Evolutionary conservation across 23 red algal genomes (phyloP), one percentile per base, ranked within the genome.

Genomic region (Gracilaria caudata): DNA sequence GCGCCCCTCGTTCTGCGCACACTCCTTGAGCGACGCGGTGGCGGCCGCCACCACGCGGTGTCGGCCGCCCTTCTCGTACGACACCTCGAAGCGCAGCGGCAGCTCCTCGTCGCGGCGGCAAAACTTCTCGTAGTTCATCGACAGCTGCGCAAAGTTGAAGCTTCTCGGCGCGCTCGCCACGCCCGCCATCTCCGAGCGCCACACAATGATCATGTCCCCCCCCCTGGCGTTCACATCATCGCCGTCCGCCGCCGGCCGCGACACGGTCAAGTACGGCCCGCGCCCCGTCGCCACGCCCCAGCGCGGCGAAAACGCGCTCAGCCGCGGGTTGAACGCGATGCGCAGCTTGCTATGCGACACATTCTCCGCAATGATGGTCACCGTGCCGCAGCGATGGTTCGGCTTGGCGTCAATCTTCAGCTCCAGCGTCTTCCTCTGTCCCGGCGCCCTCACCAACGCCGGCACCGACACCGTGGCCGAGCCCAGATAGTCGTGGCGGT

Each of bases 101-200:
- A 92, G 35, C 13, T 77, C 64, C 8, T 92, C 89, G 25, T 92
- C 89, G 54, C 89, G 82, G 51, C 79, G 89, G 30, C 89, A 92
- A 24, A 92, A 70, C 79, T 92, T 92, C 41, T 92, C 79, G 56
- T 84, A 92, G 54, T 84, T 92, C 40, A 79, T 14, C 40, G 68
- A 63, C 23, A 89, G 85, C 36, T 89, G 70, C 21, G 4, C 29
- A 26, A 75, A 75, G 6, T 25, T 47, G 40, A 46, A 75, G 25
- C 20, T 17, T 3, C 37, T 39, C 20, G 37, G 70, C 10, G 39
- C 70, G 4, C 1, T 29, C 3, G 39, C 12, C 5, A 16, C 25
- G 38, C 39, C 70, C 1, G 70, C 39, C 34, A 14, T 3, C 21
- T 7, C 39, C 33, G 70, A 75, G 35, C 77, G 77, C 77, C 51